Evolutionary conservation across 225 moss, liverwort and hornwort species (phyloP).

Genomic region (Takakia lepidozioides): DNA sequence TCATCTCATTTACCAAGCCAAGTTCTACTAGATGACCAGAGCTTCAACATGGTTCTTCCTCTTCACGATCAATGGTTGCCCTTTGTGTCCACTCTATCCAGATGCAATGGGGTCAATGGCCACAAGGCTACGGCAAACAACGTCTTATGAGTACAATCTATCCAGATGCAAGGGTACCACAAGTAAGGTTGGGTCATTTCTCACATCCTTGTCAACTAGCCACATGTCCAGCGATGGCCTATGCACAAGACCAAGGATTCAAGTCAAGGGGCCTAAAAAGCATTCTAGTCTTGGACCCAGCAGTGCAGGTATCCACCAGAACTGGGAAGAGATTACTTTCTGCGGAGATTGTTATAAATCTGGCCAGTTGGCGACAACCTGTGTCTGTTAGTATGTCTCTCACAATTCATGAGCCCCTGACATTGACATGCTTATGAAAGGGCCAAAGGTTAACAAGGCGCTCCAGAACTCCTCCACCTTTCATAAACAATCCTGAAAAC

Average conservation of each 20-base stretch:
- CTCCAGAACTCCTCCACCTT: slow-evolving; percentile 99
- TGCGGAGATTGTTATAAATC: background rate
- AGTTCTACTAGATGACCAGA: too few relatives aligned
- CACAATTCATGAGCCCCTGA: background rate
- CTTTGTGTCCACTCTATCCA: too few relatives aligned
- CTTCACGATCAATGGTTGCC: too few relatives aligned
- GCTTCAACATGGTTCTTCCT: too few relatives aligned
- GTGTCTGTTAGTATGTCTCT: background rate
- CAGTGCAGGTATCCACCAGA: too few relatives aligned
- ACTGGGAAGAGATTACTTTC: too few relatives aligned
- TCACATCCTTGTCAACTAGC: background rate
- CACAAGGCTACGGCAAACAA: too few relatives aligned
- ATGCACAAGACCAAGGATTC: too few relatives aligned
- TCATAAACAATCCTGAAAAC: slow-evolving; percentile 95
- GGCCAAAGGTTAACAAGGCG: slow-evolving; percentile 98
- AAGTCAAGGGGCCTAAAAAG: too few relatives aligned
- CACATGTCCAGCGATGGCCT: background rate
- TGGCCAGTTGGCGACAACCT: background rate
- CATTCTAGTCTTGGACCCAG: too few relatives aligned
- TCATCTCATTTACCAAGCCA: too few relatives aligned
- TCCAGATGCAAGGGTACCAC: background rate
- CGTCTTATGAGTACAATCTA: background rate
- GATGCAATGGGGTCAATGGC: too few relatives aligned
- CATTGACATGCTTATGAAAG: slow-evolving; percentile 50
- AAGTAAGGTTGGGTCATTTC: background rate